Percentiles rank a stretch among this genome's conserved stretches.
Conservation (phyloP, 805 yeast species). For the Spencermartinsiella europaea region DNA sequence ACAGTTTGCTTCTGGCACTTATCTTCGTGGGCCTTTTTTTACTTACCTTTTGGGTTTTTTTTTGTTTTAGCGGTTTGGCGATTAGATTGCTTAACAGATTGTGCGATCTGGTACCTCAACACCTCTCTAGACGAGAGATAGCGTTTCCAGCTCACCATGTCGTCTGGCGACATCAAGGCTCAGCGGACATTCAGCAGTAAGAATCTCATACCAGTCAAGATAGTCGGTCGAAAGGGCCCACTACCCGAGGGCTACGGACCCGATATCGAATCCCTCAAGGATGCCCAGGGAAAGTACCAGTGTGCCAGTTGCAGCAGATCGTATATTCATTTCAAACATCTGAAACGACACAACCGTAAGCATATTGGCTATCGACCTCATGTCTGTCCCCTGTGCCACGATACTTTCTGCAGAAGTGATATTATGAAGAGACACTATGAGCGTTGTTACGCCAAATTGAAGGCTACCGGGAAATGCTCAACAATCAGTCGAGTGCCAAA, state of each 20-base stretch:
- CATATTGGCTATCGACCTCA: conserved; percentile 86
- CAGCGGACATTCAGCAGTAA: neutral
- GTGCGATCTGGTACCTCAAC: too few relatives aligned
- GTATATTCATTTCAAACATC: conserved; percentile 53
- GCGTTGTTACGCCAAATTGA: conserved; percentile 15
- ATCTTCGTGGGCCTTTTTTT: too few relatives aligned
- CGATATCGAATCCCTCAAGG: conserved; percentile 1
- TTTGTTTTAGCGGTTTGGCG: too few relatives aligned
- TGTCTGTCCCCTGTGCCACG: conserved; percentile 63
- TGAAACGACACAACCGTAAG: conserved; percentile 73
- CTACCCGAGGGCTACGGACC: neutral
- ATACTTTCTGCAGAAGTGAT: conserved; percentile 22
- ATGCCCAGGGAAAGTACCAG: conserved; percentile 14
- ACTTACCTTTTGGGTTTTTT: too few relatives aligned
- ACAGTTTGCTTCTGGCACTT: too few relatives aligned
- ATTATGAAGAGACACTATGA: conserved; percentile 21
- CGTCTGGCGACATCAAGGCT: neutral
- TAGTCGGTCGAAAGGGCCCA: neutral
- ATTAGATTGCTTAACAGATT: too few relatives aligned
- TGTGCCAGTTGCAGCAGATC: conserved; percentile 21
- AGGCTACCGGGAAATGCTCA: conserved; percentile 13
- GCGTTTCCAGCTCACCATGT: too few relatives aligned
- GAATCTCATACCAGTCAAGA: neutral
- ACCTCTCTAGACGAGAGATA: too few relatives aligned
- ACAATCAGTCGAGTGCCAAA: conserved; percentile 15